Evolutionary conservation across 208 protist species (phyloP).

Genomic region (Jaenimonas drosophilae): DNA sequence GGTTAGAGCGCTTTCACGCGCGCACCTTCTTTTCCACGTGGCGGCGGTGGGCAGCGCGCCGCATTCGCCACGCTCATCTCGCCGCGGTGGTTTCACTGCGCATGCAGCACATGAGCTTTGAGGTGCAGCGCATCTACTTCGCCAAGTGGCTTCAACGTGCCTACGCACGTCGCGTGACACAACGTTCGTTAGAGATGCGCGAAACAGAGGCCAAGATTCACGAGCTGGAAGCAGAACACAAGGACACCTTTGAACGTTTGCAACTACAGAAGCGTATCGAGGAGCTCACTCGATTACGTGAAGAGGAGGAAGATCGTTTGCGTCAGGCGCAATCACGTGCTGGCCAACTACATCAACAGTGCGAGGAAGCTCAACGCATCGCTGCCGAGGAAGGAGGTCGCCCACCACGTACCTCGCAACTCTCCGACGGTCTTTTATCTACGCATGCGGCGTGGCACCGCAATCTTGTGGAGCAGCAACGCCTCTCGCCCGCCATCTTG

Average conservation of each 20-base stretch:
- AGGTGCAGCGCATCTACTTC: conserved; percentile 25
- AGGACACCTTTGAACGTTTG: conserved; percentile 78
- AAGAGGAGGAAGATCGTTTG: conserved; percentile 29
- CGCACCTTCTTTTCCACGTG: conserved; percentile 22
- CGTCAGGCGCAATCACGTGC: conserved; percentile 12
- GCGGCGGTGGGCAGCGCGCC: conserved; percentile 27
- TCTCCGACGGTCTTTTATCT: conserved; percentile 15
- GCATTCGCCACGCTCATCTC: conserved; percentile 12
- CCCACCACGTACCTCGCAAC: background rate
- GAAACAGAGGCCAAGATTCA: conserved; percentile 28
- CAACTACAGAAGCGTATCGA: conserved; percentile 75
- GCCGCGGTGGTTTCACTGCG: conserved; percentile 30
- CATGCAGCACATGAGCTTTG: conserved; percentile 18
- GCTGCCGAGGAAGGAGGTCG: conserved; percentile 4
- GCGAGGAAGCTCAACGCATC: conserved; percentile 2
- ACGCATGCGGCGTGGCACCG: conserved; percentile 24
- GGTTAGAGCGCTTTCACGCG: conserved; percentile 3
- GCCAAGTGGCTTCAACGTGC: conserved; percentile 34
- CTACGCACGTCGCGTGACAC: conserved; percentile 13
- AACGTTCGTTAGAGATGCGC: conserved; percentile 17
- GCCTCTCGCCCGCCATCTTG: conserved; percentile 53
- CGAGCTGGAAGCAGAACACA: conserved; percentile 37
- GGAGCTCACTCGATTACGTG: conserved; percentile 26
- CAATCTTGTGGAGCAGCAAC: conserved; percentile 41
- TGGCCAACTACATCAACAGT: conserved; percentile 8